These are phyloP conservation scores for Ophidiomyces ophidiicola DNA, from an alignment of 2,329 filamentous ascomycete species.

Conservation along the genomic window DNA sequence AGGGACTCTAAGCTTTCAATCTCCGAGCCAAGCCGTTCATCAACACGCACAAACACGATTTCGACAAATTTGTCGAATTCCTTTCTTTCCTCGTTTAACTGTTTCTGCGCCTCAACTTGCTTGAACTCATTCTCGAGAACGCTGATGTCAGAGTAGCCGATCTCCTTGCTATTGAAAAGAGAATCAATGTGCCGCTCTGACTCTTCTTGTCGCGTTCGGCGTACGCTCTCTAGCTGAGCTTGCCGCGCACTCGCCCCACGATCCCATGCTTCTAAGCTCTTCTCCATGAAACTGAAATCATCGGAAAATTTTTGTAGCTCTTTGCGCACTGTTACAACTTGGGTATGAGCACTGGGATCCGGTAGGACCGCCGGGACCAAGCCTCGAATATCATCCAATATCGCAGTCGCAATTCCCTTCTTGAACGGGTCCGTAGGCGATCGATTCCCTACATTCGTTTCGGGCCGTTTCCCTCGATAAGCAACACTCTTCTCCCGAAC, in stretches of 20 bases:
- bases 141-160: conserved; percentile 46
- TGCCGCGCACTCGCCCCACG: conserved; percentile 33
- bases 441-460: conserved; percentile 20
- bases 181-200: conserved; percentile 42
- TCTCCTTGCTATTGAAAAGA: conserved; percentile 45
- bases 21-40: conserved; percentile 38
- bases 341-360: conserved; percentile 25
- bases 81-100: conserved; percentile 41
- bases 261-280: conserved; percentile 37
- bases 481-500: conserved; percentile 36
- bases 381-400: conserved; percentile 27
- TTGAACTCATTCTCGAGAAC: conserved; percentile 45
- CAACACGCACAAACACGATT: conserved; percentile 41
- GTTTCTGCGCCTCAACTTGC: conserved; percentile 39
- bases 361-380: conserved; percentile 26
- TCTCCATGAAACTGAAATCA: conserved; percentile 35
- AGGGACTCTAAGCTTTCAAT: conserved; percentile 38
- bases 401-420: conserved; percentile 19
- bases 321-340: conserved; percentile 24
- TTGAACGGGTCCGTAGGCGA: conserved; percentile 22
- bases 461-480: conserved; percentile 24
- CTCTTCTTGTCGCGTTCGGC: conserved; percentile 40
- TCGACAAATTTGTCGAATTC: conserved; percentile 42
- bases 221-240: conserved; percentile 37
- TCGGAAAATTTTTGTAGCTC: conserved; percentile 28